Evolutionary conservation across 1,139 yeast genomes (phyloP), one percentile per base, ranked within the genome.

Genomic region (Nadsonia commutata): DNA sequence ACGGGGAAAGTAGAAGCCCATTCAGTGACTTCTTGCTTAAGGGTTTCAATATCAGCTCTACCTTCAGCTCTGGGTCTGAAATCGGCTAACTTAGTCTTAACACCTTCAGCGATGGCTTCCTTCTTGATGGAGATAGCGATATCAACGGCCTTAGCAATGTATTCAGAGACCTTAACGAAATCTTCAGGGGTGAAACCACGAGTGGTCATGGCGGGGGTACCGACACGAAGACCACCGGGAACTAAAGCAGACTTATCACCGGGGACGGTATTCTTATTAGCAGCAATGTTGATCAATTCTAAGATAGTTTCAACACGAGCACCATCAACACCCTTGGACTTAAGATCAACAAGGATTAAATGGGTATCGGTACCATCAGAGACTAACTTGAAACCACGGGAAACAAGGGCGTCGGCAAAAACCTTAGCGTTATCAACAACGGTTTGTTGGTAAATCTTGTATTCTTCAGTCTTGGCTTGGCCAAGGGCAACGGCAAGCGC

Each of bases 161-260:
- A 85, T 47, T 71, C 74, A 21, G 88, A 83, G 46, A 88, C 90
- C 59, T 75, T 72, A 51, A 70, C 76, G 56, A 88, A 88, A 56
- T 88, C 96, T 40, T 66, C 72, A 50, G 74, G 75, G 39, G 81
- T 80, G 56, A 88, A 80, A 22, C 96, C 96, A 71, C 97, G 80
- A 43, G 96, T 85, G 50, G 96, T 82, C 97, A 88, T 88, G 47
- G 96, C 96, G 46, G 97, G 97, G 39, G 97, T 84, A 55, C 97
- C 97, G 48, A 88, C 85, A 71, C 97, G 81, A 58, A 88, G 72
- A 53, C 97, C 97, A 43, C 94, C 84, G 56, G 97, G 97, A 67
- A 84, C 85, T 53, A 88, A 70, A 31, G 97, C 97, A 37, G 94
- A 82, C 63, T 79, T 80, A 68, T 88, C 97, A 56, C 95, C 95